Evolutionary conservation across 169 alveolate genomes (phyloP).

Genomic region (Neospora caninum): DNA sequence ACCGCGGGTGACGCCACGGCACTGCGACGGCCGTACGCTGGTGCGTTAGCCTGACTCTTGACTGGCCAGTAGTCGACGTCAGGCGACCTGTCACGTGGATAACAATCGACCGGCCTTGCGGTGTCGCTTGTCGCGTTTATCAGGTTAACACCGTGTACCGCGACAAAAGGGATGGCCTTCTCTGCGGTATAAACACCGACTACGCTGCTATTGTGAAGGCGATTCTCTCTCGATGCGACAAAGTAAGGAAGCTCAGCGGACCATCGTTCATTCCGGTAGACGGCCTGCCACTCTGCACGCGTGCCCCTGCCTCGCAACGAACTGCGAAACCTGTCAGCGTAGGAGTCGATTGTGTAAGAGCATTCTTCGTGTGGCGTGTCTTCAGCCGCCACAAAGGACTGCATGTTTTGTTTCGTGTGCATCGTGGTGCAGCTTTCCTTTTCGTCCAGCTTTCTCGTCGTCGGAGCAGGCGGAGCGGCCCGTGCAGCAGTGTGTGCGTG

Average conservation of each 20-base stretch:
- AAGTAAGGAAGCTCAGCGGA: neutral
- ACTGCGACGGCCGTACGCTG: too few species aligned
- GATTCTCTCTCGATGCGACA: neutral
- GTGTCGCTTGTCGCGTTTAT: neutral
- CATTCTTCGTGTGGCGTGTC: too few species aligned
- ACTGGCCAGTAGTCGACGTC: too few species aligned
- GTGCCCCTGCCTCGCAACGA: too few species aligned
- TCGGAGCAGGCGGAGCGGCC: slow-evolving; percentile 38
- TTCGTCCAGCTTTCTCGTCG: slow-evolving; percentile 32
- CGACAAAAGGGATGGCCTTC: neutral
- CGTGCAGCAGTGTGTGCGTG: slow-evolving; percentile 32
- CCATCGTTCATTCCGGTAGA: neutral
- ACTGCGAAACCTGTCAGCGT: too few species aligned
- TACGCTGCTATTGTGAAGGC: slow-evolving; percentile 35
- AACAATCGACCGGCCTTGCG: too few species aligned
- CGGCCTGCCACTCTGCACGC: too few species aligned
- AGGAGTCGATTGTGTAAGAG: too few species aligned
- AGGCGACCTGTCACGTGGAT: too few species aligned
- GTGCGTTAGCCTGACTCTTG: too few species aligned
- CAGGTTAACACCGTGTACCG: slow-evolving; percentile 35
- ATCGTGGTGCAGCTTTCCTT: neutral
- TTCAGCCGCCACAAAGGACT: too few species aligned
- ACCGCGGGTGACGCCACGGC: too few species aligned
- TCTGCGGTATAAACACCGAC: slow-evolving; percentile 40
- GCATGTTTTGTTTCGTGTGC: neutral